A percentile compares a stretch with the other conserved stretches of the same genome.
These are phyloP conservation scores for Calonectria pteridis DNA, from an alignment of 2,329 filamentous ascomycete genomes.

Conservation along the genomic window DNA sequence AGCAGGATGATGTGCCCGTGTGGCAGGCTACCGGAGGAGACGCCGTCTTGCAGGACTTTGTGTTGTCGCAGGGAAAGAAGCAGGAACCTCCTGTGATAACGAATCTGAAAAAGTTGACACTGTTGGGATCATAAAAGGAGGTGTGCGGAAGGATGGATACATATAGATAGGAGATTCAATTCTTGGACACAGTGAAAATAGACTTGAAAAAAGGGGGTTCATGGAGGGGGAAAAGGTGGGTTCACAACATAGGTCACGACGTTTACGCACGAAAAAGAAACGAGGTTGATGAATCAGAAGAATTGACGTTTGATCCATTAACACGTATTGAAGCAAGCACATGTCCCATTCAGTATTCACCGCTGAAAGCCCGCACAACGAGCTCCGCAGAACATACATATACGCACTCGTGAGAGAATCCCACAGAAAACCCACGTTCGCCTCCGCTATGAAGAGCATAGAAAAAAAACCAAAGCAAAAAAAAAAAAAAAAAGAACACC, in stretches of 20 bases:
- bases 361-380: constrained; percentile 15
- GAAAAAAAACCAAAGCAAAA: constrained; percentile 24
- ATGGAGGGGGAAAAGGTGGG: constrained; percentile 7
- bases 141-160: background rate
- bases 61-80: constrained; percentile 59
- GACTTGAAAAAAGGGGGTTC: background rate
- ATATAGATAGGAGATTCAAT: background rate
- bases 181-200: background rate
- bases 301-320: constrained; percentile 13
- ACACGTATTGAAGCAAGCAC: constrained; percentile 14
- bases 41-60: constrained; percentile 64
- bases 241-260: constrained; percentile 10
- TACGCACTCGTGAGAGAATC: background rate
- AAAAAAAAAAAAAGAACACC: constrained; percentile 33
- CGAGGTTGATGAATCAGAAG: background rate
- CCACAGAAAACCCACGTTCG: constrained; percentile 44
- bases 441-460: constrained; percentile 50
- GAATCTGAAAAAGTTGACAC: constrained; percentile 61
- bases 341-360: constrained; percentile 26
- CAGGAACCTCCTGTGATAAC: constrained; percentile 64
- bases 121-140: constrained; percentile 57
- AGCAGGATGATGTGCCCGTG: constrained; percentile 36
- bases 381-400: background rate
- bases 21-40: constrained; percentile 62
- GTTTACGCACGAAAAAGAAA: background rate